Evolutionary conservation across 148 eudicot species (phyloP), one percentile per base, ranked within the genome.

Genomic region (Euryodendron excelsum): DNA sequence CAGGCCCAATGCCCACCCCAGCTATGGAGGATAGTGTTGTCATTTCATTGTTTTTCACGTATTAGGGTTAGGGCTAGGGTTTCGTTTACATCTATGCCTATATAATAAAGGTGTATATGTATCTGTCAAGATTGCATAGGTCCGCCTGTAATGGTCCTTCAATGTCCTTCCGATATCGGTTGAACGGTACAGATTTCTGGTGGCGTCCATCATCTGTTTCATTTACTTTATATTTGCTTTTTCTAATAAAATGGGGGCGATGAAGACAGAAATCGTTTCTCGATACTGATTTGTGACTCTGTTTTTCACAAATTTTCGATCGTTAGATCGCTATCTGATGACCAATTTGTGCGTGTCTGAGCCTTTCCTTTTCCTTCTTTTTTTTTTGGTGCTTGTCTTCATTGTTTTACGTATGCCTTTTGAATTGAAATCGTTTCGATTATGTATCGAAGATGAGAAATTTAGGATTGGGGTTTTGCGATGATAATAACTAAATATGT

Each of bases 281-380:
- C 84, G 84, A 86, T 86, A 60, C 89, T 83, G 86, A 79, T 67
- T n/a, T n/a, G n/a, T n/a, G n/a, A n/a, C n/a, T n/a, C n/a, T n/a
- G n/a, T n/a, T n/a, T n/a, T n/a, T n/a, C n/a, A n/a, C n/a, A n/a
- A n/a, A n/a, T n/a, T 68, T 44, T 78, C 52, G 47, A 48, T 33
- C 20, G 25, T 28, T 52, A 10, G 69, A 48, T 61, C 52, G 17
- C 10, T 13, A 73, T 71, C n/a, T 86, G 86, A 84, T 83, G 84
- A 86, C 82, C 77, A 34, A 77, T 83, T 86, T 86, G 84, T 86
- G 85, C 89, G 86, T 86, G 85, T 86, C 89, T 83, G 86, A 86
- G 89, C 86, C 86, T 73, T 36, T 34, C 45, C 73, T 21, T 58
- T 50, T 13, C 41, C 28, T 33, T 5, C 55, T 71, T 60, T 47